Percentiles rank a stretch among this genome's conserved stretches.
Conservation (phyloP, 441 rosid species). For the Arabidopsis hybrid region DNA sequence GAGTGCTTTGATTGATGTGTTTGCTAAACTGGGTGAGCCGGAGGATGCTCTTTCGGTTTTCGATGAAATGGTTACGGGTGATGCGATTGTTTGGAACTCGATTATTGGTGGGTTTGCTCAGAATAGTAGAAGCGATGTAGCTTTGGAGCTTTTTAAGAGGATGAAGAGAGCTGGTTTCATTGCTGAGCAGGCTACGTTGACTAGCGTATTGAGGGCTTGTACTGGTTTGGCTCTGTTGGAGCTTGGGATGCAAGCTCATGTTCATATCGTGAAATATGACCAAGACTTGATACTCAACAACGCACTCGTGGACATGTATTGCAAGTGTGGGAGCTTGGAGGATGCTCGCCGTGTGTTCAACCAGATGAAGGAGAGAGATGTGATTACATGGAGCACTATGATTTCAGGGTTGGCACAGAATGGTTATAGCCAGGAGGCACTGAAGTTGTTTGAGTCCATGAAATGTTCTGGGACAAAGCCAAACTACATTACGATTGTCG, state of each 20-base stretch:
- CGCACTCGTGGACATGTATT: slow-evolving; percentile 84
- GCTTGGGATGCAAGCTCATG: slow-evolving; percentile 79
- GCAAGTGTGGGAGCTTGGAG: slow-evolving; percentile 76
- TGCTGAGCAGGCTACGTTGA: slow-evolving; percentile 65
- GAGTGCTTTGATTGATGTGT: slow-evolving; percentile 78
- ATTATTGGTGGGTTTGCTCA: slow-evolving; percentile 77
- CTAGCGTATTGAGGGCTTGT: slow-evolving; percentile 78
- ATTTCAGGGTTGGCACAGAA: slow-evolving; percentile 78
- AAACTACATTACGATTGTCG: slow-evolving; percentile 64
- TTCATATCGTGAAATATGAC: slow-evolving; percentile 68
- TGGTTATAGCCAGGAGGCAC: slow-evolving; percentile 71
- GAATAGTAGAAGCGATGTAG: slow-evolving; percentile 64
- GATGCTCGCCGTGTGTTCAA: slow-evolving; percentile 65
- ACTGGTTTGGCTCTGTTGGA: slow-evolving; percentile 68
- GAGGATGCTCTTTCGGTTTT: slow-evolving; percentile 57
- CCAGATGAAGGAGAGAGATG: slow-evolving; percentile 65
- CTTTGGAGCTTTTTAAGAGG: slow-evolving; percentile 65
- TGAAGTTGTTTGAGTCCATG: slow-evolving; percentile 68
- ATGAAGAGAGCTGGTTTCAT: slow-evolving; percentile 73
- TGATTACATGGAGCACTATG: slow-evolving; percentile 85
- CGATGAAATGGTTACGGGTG: slow-evolving; percentile 66
- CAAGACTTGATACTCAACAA: slow-evolving; percentile 74
- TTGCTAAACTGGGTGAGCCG: slow-evolving; percentile 62
- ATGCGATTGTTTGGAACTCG: slow-evolving; percentile 81
- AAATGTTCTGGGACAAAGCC: slow-evolving; percentile 58